Conservation (phyloP, 352 stramenopile species). For the Globisporangium cederbergense region DNA sequence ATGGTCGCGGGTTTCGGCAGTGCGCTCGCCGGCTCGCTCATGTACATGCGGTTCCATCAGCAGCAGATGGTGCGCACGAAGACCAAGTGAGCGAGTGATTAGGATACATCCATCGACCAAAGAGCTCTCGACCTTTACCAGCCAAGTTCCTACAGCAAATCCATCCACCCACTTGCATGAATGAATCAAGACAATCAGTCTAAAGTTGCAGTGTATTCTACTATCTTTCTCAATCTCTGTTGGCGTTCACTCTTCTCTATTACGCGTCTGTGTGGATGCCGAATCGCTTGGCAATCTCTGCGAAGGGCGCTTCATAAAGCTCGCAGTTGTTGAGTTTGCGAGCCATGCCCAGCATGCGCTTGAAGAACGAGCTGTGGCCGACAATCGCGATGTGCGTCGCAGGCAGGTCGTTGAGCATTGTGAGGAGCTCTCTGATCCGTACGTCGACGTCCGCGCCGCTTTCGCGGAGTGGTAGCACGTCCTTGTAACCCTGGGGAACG, state of each 20-base stretch:
- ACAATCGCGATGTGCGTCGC: constrained; percentile 76
- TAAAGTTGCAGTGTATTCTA: neutral
- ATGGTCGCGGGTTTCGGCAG: constrained; percentile 63
- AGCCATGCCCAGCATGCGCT: constrained; percentile 75
- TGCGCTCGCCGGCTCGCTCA: constrained; percentile 42
- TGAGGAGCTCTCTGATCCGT: constrained; percentile 65
- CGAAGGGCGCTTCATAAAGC: constrained; percentile 41
- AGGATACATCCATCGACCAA: too few relatives aligned
- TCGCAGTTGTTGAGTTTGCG: constrained; percentile 84
- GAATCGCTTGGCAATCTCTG: constrained; percentile 23
- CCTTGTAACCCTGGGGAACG: constrained; percentile 27
- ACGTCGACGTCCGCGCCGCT: constrained; percentile 47
- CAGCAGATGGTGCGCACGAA: constrained; percentile 22
- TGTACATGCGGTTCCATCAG: constrained; percentile 33
- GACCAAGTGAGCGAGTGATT: neutral
- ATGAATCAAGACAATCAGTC: too few relatives aligned
- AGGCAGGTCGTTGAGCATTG: constrained; percentile 45
- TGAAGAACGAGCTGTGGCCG: constrained; percentile 84
- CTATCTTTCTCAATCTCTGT: neutral
- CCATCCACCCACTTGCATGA: neutral
- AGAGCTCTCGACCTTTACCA: too few relatives aligned
- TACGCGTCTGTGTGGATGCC: constrained; percentile 1
- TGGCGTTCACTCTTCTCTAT: neutral
- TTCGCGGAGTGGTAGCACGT: constrained; percentile 63
- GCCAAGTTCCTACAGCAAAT: too few relatives aligned